Evolutionary conservation across 257 asterid genomes (phyloP).

Genomic region (Solanum etuberosum): DNA sequence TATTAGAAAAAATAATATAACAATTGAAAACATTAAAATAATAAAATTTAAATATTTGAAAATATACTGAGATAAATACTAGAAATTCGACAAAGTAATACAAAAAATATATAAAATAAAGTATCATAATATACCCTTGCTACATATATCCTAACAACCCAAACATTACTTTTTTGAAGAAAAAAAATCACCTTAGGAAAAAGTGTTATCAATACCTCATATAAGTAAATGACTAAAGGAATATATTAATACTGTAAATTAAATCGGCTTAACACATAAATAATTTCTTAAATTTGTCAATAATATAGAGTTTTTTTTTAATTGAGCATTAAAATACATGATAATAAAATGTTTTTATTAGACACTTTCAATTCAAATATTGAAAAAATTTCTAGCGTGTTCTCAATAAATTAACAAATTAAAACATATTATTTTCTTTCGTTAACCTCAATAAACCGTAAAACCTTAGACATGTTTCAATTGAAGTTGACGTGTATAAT

Average conservation of each 20-base stretch:
- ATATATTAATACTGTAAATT: too few relatives aligned
- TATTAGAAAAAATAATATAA: too few relatives aligned
- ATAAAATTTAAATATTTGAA: too few relatives aligned
- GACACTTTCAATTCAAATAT: not conserved
- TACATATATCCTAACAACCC: not conserved
- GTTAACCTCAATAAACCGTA: not conserved
- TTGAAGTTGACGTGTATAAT: too few relatives aligned
- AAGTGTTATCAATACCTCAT: not conserved
- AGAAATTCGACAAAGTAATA: not conserved
- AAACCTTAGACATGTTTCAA: not conserved
- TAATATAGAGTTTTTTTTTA: too few relatives aligned
- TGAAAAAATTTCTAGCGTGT: too few relatives aligned
- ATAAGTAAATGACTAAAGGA: not conserved
- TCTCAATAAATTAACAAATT: not conserved
- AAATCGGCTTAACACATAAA: too few relatives aligned
- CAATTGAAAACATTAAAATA: not conserved
- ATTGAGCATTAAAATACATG: not conserved
- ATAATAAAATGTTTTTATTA: too few relatives aligned
- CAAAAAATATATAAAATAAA: not conserved
- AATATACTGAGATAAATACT: not conserved
- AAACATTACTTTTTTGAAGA: not conserved
- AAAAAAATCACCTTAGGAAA: not conserved
- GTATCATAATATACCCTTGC: not conserved
- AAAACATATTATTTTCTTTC: not conserved
- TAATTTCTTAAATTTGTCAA: too few relatives aligned